A percentile compares a stretch with the other conserved stretches of the same genome.
Evolutionary conservation across 106 monocot species (phyloP).

Genomic region (Dendrobium huoshanense): DNA sequence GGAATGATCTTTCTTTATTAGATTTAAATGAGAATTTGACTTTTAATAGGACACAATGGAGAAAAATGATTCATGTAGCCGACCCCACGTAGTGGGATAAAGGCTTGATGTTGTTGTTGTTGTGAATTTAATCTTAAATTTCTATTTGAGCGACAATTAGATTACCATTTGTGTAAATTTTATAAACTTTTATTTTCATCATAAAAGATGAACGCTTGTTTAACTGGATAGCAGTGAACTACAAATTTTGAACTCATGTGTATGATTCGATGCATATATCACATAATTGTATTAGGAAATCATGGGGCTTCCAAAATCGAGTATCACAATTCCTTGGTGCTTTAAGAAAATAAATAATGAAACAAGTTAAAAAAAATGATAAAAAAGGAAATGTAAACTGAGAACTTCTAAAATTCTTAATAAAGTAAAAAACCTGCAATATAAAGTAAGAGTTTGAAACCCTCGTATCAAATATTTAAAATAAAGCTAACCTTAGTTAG

Average conservation of each 20-base stretch:
- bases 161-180: neutral
- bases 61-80: too few species aligned
- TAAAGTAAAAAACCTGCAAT: neutral
- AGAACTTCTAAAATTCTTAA: neutral
- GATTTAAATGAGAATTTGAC: too few species aligned
- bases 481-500: conserved; percentile 39
- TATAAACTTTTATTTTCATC: neutral
- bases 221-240: neutral
- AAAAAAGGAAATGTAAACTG: neutral
- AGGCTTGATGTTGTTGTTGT: too few species aligned
- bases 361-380: neutral
- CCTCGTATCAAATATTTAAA: neutral
- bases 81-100: too few species aligned
- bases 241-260: neutral
- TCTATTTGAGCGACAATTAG: neutral
- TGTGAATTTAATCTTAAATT: neutral
- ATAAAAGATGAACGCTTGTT: neutral
- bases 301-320: neutral
- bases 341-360: neutral
- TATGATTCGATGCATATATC: neutral
- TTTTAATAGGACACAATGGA: too few species aligned
- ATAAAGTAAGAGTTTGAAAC: neutral
- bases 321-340: neutral
- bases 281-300: neutral
- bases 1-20: too few species aligned